phyloP scores from a whole-genome alignment of 2,329 filamentous ascomycete genomes.

The Phyllosticta capitalensis region DNA sequence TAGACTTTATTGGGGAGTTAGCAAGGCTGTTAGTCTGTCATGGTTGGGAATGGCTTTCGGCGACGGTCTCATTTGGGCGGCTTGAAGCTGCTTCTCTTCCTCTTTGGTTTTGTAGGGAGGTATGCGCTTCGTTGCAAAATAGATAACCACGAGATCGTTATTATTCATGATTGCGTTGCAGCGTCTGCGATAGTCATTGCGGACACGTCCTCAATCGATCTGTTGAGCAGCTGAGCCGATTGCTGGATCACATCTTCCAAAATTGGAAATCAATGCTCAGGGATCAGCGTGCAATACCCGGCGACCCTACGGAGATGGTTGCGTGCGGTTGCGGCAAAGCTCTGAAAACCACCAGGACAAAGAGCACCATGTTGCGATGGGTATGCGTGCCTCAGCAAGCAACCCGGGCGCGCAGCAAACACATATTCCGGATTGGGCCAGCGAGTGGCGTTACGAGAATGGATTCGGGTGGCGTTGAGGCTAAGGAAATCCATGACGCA shows the following conservation, averaged over 20 bases:
- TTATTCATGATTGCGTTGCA: too few species aligned
- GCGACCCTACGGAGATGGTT: background rate
- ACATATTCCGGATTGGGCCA: background rate
- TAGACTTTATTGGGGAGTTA: conserved; percentile 1
- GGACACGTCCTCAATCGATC: background rate
- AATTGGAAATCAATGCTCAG: background rate
- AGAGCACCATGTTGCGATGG: too few species aligned
- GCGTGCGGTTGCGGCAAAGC: background rate
- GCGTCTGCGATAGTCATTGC: too few species aligned
- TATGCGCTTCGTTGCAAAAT: too few species aligned
- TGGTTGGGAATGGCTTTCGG: background rate
- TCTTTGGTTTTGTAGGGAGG: background rate
- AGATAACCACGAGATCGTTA: background rate
- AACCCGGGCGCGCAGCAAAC: too few species aligned
- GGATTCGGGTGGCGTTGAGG: background rate
- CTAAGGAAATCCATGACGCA: background rate
- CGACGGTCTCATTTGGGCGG: background rate
- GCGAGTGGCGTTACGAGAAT: background rate
- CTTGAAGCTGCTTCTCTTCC: background rate
- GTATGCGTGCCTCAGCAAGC: too few species aligned
- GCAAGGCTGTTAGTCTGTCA: background rate
- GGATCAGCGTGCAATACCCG: background rate
- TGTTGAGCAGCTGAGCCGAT: background rate
- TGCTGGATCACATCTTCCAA: background rate
- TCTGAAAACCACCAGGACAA: too few species aligned